Evolutionary conservation across 306 rosid species (phyloP).

Genomic region (Spatholobus suberectus): DNA sequence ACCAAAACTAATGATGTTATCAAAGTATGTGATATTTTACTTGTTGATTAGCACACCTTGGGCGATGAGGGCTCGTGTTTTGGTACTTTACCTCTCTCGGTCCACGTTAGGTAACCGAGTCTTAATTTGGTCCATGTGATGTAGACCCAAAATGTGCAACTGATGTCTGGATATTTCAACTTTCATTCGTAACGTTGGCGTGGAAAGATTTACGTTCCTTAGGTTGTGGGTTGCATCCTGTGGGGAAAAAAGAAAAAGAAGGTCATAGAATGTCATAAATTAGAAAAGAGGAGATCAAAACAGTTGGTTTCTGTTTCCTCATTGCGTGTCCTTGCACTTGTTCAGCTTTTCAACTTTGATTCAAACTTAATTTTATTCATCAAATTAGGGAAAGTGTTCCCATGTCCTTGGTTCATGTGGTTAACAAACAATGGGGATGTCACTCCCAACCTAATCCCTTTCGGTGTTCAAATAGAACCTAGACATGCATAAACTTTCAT

Average conservation of each 20-base stretch:
- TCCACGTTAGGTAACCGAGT: constrained; percentile 36
- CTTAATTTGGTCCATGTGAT: constrained; percentile 47
- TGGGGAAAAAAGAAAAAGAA: background rate
- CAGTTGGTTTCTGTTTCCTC: too few species aligned
- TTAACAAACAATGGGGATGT: background rate
- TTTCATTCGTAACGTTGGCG: constrained; percentile 21
- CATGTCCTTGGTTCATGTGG: constrained; percentile 2
- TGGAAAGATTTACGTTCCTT: constrained; percentile 25
- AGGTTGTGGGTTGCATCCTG: constrained; percentile 27
- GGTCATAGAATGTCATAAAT: too few species aligned
- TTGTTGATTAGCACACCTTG: constrained; percentile 19
- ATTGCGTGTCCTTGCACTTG: too few species aligned
- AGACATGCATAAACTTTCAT: background rate
- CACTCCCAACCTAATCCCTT: background rate
- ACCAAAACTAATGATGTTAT: background rate
- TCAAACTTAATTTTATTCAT: background rate
- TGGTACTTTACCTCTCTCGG: constrained; percentile 14
- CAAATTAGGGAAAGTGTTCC: background rate
- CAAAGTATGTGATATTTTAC: constrained; percentile 24
- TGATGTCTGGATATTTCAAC: constrained; percentile 32
- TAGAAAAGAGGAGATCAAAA: too few species aligned
- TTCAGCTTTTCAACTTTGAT: too few species aligned
- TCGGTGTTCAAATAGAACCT: background rate
- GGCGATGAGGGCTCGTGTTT: constrained; percentile 36
- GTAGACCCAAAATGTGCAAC: constrained; percentile 45